Evolutionary conservation across 2,329 filamentous ascomycete species (phyloP).

Genomic region (Pseudomassariella vexata): DNA sequence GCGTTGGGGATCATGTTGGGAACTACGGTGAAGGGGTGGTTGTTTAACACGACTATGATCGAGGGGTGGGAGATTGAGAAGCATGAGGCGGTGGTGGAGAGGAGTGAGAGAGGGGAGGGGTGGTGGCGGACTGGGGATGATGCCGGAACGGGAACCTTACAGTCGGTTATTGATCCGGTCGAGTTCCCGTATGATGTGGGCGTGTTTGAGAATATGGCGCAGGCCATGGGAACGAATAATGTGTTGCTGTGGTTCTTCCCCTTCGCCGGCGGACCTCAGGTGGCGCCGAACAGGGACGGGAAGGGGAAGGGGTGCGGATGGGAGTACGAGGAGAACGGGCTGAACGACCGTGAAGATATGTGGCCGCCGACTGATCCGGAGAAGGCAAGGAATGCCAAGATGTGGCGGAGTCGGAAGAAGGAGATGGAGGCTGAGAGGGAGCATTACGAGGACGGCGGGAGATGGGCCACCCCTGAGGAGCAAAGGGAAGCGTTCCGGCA

Average conservation of each 20-base stretch:
- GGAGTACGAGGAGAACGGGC: constrained; percentile 69
- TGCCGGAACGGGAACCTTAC: constrained; percentile 28
- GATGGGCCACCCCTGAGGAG: constrained; percentile 34
- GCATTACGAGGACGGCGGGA: constrained; percentile 7
- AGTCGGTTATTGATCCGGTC: constrained; percentile 52
- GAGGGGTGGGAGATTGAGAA: constrained; percentile 70
- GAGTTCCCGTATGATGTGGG: constrained; percentile 82
- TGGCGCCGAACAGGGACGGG: constrained; percentile 25
- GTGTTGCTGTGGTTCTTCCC: constrained; percentile 65
- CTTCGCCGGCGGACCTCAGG: constrained; percentile 45
- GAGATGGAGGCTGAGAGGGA: constrained; percentile 16
- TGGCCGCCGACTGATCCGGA: constrained; percentile 63
- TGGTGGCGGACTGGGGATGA: constrained; percentile 29
- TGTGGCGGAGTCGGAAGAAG: constrained; percentile 29
- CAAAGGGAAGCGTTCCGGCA: constrained; percentile 42
- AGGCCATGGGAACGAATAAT: constrained; percentile 69
- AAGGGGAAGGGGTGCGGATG: constrained; percentile 37
- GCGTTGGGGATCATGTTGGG: constrained; percentile 59
- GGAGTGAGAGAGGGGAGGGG: constrained; percentile 33
- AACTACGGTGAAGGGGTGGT: constrained; percentile 55
- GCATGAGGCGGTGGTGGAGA: constrained; percentile 50
- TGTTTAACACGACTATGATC: constrained; percentile 72
- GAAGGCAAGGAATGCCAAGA: constrained; percentile 40
- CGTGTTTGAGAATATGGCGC: constrained; percentile 65
- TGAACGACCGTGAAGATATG: constrained; percentile 57